Evolutionary conservation across 1,139 yeast species (phyloP), one percentile per base, ranked within the genome.

Genomic region (Blastobotrys elegans): DNA sequence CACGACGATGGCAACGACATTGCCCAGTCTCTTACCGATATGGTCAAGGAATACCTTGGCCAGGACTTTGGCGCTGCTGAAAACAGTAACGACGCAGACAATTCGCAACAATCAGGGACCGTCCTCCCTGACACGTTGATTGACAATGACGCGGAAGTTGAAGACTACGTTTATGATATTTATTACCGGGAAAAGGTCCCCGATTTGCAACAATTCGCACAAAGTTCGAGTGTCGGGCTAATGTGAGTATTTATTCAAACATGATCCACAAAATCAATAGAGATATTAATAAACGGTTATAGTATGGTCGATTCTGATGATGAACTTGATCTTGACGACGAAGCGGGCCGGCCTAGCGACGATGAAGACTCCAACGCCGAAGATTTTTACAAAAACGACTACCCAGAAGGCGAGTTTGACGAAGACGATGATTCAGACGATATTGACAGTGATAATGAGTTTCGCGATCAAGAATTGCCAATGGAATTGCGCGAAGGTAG

Each of bases 161-260:
- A 77, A 16, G 95, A 85, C 32, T 90, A 86, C 56, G 97, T 90
- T 17, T 92, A 88, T 61, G 98, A 90, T 67, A 89, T 90, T 17
- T 90, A 90, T 74, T 71, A 77, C 67, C 65, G 87, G 54, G 79
- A 80, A 53, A 68, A 69, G 41, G 35, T 44, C 40, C 26, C 29
- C 26, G 44, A 38, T 45, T 20, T 43, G 31, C 38, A 40, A 8
- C 26, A 34, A 31, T 20, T 24, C 30, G 14, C 17, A 21, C 14
- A 40, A 21, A 34, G 43, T 2, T 18, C 47, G 5, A 53, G 43
- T 35, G 55, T 62, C 24, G 69, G 68, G 3, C 55, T 64, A 75
- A 70, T 75, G 66, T 68, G 57, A 65, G 71, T 54, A 34, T 35
- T 35, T 16, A 16, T 35, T 17, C n/a, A 35, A 18, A 35, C 8